Base-by-base conservation (phyloP, 2,329 filamentous ascomycete species). In the Chrysoporthe puriensis region DNA sequence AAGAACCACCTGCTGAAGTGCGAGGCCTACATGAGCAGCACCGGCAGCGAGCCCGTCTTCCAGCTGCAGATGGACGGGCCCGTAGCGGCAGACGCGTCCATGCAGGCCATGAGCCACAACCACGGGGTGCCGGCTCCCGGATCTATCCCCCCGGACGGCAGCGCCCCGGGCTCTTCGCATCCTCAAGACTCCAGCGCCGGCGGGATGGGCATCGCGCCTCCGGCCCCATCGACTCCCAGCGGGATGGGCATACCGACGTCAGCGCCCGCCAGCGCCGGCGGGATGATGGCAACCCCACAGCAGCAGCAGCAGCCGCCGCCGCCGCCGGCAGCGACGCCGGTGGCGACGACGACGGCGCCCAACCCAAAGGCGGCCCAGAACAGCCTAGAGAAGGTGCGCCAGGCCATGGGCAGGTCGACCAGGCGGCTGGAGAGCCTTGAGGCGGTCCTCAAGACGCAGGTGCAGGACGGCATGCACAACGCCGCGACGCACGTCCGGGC, bases 391-490 rank as follows among this genome's bases (percentile, higher is more conserved):
- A 69, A 69, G 54, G 67, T 69, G 32, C 67, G 67, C n/a, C 66
- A 64, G 4, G 67, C 67, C 8, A 66, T 69, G 67, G 60, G 58
- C 14, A 54, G 67, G 32, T 69, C 67, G 44, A 69, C 64, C 21
- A 66, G 62, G 60, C 64, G 67, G 18, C 46, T 69, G 40, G 67
- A 69, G 59, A 66, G 64, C 56, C 60, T 69, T 26, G 67, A 69
- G 59, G 60, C 67, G 9, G 64, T 69, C 44, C 64, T 69, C 44
- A 69, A 66, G 54, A 69, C 67, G 4, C 67, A 69, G 64, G 66
- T 69, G 60, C 67, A 69, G 64, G 67, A 69, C 13, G 64, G 67
- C 5, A 69, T 69, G 67, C 67, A 69, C 40, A 69, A 69, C n/a
- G 67, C 67, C 26, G 67, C 67, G 6, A 69, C 67, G 0, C 67